phyloP scores from a whole-genome alignment of 2,329 filamentous ascomycete species.

The Sarocladium kiliense region DNA sequence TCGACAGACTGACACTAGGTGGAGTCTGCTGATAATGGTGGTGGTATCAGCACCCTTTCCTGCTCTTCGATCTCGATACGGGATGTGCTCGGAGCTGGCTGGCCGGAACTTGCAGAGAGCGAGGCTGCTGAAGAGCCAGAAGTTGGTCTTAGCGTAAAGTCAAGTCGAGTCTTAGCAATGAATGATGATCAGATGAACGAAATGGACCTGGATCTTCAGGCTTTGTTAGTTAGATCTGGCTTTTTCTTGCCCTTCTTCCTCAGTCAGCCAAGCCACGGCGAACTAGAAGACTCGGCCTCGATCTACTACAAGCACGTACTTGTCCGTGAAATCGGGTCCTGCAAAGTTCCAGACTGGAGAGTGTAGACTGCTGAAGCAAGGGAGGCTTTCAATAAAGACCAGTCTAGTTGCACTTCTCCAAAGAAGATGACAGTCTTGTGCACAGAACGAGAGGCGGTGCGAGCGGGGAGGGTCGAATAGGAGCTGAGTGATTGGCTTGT shows the following conservation, averaged over 20 bases:
- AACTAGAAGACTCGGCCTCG: background rate
- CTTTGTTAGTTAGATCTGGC: background rate
- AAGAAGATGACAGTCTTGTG: background rate
- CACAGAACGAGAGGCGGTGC: background rate
- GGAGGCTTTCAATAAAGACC: background rate
- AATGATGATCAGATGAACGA: background rate
- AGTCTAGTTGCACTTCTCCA: too few relatives aligned
- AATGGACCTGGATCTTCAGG: background rate
- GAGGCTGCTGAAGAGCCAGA: constrained; percentile 5
- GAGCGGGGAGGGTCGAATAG: background rate
- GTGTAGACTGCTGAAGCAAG: background rate
- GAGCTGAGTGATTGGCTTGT: constrained; percentile 3
- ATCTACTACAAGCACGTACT: background rate
- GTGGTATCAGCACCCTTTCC: background rate
- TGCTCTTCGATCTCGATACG: constrained; percentile 6
- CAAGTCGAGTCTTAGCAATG: background rate
- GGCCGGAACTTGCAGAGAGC: background rate
- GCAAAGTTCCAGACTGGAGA: background rate
- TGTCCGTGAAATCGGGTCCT: background rate
- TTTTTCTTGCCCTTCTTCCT: background rate
- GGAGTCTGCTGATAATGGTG: background rate
- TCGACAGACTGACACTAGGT: background rate
- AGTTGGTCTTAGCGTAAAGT: constrained; percentile 2
- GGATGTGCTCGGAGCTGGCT: constrained; percentile 2
- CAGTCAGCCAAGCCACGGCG: background rate